phyloP scores from a whole-genome alignment of 2,329 filamentous ascomycete genomes.

The Aspergillus quadrilineatus region DNA sequence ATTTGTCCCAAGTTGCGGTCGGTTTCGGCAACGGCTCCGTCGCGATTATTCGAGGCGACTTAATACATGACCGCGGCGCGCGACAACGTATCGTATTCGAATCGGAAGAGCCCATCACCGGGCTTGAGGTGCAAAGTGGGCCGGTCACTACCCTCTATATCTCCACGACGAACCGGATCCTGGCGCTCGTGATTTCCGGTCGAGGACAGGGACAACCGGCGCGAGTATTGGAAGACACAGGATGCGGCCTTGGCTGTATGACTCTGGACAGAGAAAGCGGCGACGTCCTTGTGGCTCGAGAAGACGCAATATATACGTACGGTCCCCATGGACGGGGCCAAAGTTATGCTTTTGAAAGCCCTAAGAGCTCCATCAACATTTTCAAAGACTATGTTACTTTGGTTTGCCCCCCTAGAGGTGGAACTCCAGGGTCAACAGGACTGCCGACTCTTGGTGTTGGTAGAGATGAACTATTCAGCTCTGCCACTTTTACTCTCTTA shows the following conservation, averaged over 20 bases:
- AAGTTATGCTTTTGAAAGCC: slow-evolving; percentile 86
- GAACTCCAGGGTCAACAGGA: slow-evolving; percentile 56
- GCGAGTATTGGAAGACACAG: slow-evolving; percentile 81
- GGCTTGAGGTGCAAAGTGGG: slow-evolving; percentile 71
- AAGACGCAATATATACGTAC: slow-evolving; percentile 96
- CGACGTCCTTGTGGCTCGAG: slow-evolving; percentile 85
- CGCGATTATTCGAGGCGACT: slow-evolving; percentile 86
- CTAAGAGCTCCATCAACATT: slow-evolving; percentile 76
- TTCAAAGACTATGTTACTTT: slow-evolving; percentile 85
- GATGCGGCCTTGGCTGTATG: slow-evolving; percentile 95
- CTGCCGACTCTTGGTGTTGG: slow-evolving; percentile 72
- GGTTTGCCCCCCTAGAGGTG: slow-evolving; percentile 72
- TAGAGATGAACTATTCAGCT: slow-evolving; percentile 74
- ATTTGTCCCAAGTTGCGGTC: slow-evolving; percentile 88
- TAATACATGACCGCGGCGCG: slow-evolving; percentile 92
- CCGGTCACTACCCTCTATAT: slow-evolving; percentile 79
- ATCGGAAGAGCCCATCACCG: slow-evolving; percentile 93
- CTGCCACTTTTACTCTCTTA: slow-evolving; percentile 84
- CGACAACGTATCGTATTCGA: slow-evolving; percentile 94
- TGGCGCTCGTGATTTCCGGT: slow-evolving; percentile 83
- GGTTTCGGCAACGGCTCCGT: slow-evolving; percentile 96
- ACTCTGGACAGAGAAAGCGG: slow-evolving; percentile 75
- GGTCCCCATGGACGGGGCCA: slow-evolving; percentile 79
- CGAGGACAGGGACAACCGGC: slow-evolving; percentile 87
- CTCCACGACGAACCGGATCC: slow-evolving; percentile 81